A percentile compares a stretch with the other conserved stretches of the same genome.
phyloP scores from a whole-genome alignment of 768 basidiomycete genomes.

The Pleurotus pulmonarius region DNA sequence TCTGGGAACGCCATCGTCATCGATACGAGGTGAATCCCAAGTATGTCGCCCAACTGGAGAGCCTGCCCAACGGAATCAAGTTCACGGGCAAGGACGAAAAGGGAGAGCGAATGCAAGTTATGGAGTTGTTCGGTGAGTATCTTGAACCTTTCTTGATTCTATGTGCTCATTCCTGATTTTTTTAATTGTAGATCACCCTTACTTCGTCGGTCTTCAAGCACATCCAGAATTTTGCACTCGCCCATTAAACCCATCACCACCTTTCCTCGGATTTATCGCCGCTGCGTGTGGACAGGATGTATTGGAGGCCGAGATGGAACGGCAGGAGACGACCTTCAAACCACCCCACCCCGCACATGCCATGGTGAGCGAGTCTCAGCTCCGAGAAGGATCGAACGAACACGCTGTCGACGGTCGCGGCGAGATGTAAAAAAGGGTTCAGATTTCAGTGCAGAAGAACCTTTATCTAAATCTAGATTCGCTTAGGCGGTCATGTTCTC shows the following conservation, averaged over 20 bases:
- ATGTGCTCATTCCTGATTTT: neutral
- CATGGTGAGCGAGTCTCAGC: conserved; percentile 61
- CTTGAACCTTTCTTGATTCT: neutral
- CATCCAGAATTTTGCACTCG: conserved; percentile 99
- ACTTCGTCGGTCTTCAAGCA: conserved; percentile 90
- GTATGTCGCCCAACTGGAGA: conserved; percentile 68
- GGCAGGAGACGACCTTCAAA: conserved; percentile 57
- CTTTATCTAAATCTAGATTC: too few relatives aligned
- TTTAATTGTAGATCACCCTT: conserved; percentile 80
- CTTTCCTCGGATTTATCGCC: conserved; percentile 94
- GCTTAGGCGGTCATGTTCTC: too few relatives aligned
- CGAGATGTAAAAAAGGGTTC: neutral
- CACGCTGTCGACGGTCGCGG: conserved; percentile 5
- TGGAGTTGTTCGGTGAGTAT: conserved; percentile 76
- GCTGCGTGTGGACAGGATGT: conserved; percentile 55
- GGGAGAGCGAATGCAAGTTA: conserved; percentile 95
- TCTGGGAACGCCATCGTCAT: conserved; percentile 97
- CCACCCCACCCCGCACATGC: conserved; percentile 75
- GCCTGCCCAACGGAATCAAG: conserved; percentile 45
- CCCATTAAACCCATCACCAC: conserved; percentile 94
- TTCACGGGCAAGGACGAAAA: conserved; percentile 90
- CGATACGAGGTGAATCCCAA: conserved; percentile 93
- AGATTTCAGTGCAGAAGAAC: neutral
- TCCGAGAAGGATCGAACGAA: conserved; percentile 1
- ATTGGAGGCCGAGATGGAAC: conserved; percentile 67